Evolutionary conservation across 208 protist species (phyloP).

Genomic region (Balamuthia mandrillaris): DNA sequence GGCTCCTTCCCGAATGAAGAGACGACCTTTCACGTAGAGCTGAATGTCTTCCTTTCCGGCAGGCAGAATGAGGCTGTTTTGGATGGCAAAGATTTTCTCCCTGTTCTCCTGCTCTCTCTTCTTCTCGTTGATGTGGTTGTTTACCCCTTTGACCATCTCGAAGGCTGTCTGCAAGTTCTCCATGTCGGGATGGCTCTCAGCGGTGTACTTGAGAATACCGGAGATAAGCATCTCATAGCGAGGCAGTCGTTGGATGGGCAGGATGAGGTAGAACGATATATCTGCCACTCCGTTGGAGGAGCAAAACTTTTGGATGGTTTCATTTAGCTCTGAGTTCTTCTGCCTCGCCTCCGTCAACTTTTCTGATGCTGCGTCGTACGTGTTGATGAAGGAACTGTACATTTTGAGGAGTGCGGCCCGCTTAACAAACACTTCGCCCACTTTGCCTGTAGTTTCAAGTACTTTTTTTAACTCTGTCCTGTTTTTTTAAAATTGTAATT

Average conservation of each 20-base stretch:
- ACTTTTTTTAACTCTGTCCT: too few relatives aligned
- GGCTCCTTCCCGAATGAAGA: not conserved
- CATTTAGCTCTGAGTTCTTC: too few relatives aligned
- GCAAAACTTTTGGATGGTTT: too few relatives aligned
- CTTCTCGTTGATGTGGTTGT: constrained; percentile 27
- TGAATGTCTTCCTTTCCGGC: not conserved
- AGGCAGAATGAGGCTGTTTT: not conserved
- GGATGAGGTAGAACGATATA: constrained; percentile 17
- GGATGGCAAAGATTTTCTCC: constrained; percentile 13
- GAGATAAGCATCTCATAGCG: constrained; percentile 8
- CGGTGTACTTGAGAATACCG: constrained; percentile 1
- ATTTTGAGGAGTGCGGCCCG: too few relatives aligned
- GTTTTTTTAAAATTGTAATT: too few relatives aligned
- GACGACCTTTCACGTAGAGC: not conserved
- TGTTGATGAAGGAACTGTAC: too few relatives aligned
- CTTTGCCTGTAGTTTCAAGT: too few relatives aligned
- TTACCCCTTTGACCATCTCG: not conserved
- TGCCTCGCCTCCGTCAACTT: too few relatives aligned
- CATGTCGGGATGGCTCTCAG: not conserved
- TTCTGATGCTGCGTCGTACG: too few relatives aligned
- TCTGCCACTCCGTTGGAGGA: not conserved
- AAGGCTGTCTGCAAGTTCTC: not conserved
- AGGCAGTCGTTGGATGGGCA: constrained; percentile 25
- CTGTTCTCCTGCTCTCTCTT: constrained; percentile 16
- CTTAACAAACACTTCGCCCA: too few relatives aligned